Base-by-base conservation (phyloP, 352 stramenopile genomes). In the Phytophthora vignae region DNA sequence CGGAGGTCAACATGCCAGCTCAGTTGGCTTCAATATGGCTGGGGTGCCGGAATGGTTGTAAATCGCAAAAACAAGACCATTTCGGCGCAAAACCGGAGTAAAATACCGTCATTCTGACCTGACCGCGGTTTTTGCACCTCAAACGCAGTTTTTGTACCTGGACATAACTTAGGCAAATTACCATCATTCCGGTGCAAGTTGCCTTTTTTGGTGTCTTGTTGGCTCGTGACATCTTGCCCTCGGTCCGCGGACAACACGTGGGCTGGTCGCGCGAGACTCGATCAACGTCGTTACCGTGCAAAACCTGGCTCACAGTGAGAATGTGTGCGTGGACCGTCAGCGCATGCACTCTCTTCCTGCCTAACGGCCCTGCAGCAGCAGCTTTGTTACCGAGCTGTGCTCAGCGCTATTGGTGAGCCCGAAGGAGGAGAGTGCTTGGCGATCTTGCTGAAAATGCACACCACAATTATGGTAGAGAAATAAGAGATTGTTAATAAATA, bases 11-110 rank as follows among this genome's bases (percentile, higher is more conserved):
- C 49, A 11, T 55, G 48, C 40, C 58, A 19, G 40, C 17, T 70
- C 55, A 55, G 11, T 46, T 73, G 59, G 59, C 66, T 69, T 73
- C 66, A 73, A 72, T 50, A 38, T 55, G 31, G 12, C 42, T n/a
- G 36, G 36, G 29, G 36, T 17, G 12, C 60, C 54, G 14, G 50
- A 73, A 69, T 69, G 53, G 8, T 49, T 48, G 64, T 60, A 56
- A 33, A 53, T 33, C 8, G 12, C 49, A 61, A 11, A 73, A 69
- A 73, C 19, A 15, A 48, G 29, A 9, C 66, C 3, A 49, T 21
- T 48, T n/a, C 8, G 5, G 38, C 21, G 17, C 12, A 73, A 73
- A 73, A 73, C 52, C 67, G 53, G 62, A 49, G 22, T 1, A 52
- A 46, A 49, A 40, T 73, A 73, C 67, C 67, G 46, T 27, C 67